Evolutionary conservation across 2,329 filamentous ascomycete species (phyloP).

Genomic region (Aspergillus sp.): DNA sequence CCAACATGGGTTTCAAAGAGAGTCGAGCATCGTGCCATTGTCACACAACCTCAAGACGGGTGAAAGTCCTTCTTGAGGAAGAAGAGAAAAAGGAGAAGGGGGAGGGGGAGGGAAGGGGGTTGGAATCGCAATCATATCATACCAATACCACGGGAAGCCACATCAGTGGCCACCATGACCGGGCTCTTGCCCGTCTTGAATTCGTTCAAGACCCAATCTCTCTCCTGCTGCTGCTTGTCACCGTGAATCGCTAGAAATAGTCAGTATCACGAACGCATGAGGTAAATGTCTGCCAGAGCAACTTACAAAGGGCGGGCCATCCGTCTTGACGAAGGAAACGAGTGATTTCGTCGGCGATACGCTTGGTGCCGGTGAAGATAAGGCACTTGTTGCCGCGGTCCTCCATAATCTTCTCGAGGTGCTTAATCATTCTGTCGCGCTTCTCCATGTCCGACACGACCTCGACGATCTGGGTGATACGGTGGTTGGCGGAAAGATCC

Average conservation of each 20-base stretch:
- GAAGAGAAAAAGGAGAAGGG: conserved; percentile 31
- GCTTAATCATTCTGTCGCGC: conserved; percentile 95
- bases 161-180: conserved; percentile 99
- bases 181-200: conserved; percentile 99
- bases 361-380: conserved; percentile 83
- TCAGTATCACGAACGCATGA: conserved; percentile 34
- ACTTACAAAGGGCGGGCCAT: conserved; percentile 93
- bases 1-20: conserved; percentile 77
- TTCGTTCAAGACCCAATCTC: conserved; percentile 98
- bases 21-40: conserved; percentile 78
- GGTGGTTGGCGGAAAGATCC: conserved; percentile 94
- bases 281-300: conserved; percentile 21
- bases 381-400: conserved; percentile 93
- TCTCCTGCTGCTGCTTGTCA: conserved; percentile 99
- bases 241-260: conserved; percentile 78
- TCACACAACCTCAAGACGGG: conserved; percentile 58
- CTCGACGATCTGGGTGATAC: conserved; percentile 97
- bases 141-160: conserved; percentile 99
- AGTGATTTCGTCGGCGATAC: conserved; percentile 96
- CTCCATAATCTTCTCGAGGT: conserved; percentile 97
- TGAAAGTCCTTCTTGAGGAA: conserved; percentile 39
- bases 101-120: conserved; percentile 30
- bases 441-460: conserved; percentile 96
- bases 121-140: conserved; percentile 70
- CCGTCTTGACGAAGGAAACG: conserved; percentile 96